Conservation (phyloP, 139 green algal species). For the Tetradesmus obliquus region DNA sequence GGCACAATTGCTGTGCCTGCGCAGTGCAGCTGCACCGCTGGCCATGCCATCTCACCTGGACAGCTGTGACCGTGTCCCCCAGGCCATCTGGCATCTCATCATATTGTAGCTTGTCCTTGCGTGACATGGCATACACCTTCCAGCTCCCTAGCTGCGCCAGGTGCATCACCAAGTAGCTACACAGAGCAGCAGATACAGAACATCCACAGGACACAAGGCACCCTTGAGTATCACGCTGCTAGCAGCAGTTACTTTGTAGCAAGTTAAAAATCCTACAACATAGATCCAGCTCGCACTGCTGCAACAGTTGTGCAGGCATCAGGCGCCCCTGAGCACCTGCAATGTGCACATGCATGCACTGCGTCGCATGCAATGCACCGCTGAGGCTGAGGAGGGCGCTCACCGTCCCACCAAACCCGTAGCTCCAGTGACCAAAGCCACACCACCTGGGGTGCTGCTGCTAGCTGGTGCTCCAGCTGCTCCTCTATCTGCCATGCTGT, state of each 20-base stretch:
- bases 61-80: neutral
- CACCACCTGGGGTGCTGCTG: neutral
- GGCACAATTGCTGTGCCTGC: too few species aligned
- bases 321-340: neutral
- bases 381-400: neutral
- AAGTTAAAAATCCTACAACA: too few species aligned
- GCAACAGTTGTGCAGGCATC: neutral
- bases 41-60: neutral
- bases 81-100: conserved; percentile 7
- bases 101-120: conserved; percentile 31
- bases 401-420: neutral
- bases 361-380: too few species aligned
- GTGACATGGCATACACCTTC: conserved; percentile 13
- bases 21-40: too few species aligned
- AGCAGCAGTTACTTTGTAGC: too few species aligned
- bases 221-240: too few species aligned
- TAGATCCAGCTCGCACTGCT: neutral
- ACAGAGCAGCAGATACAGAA: neutral
- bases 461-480: neutral
- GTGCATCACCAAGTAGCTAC: conserved; percentile 19
- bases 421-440: neutral
- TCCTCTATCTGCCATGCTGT: neutral
- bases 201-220: too few species aligned
- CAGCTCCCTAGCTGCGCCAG: neutral
- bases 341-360: neutral